Conservation (phyloP, 129 eudicot species). For the Gnaphalium uliginosum region DNA sequence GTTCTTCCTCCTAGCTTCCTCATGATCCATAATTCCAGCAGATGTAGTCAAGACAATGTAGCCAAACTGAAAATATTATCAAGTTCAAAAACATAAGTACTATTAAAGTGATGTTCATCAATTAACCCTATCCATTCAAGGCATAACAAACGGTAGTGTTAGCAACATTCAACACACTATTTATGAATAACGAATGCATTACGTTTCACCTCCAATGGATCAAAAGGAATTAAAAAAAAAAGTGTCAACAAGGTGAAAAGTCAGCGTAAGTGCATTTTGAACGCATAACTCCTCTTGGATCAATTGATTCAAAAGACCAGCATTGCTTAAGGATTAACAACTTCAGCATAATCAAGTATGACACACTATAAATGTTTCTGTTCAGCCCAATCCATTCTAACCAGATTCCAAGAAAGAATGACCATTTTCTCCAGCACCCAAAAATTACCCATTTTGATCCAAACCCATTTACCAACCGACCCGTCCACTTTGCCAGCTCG, state of each 20-base stretch:
- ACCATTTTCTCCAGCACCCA: too few relatives aligned
- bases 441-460: too few relatives aligned
- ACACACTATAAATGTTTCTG: background rate
- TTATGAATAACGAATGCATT: too few relatives aligned
- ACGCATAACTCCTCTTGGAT: too few relatives aligned
- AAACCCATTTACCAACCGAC: background rate
- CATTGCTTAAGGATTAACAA: background rate
- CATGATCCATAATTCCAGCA: slow-evolving; percentile 74
- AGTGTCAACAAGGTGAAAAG: background rate
- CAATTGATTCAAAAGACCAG: background rate
- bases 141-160: background rate
- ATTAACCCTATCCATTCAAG: background rate
- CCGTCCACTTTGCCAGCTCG: background rate
- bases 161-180: too few relatives aligned
- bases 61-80: slow-evolving; percentile 52
- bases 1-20: slow-evolving; percentile 71
- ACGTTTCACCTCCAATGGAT: background rate
- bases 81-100: background rate
- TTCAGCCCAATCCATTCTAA: background rate
- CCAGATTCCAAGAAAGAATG: too few relatives aligned
- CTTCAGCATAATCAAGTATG: background rate
- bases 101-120: background rate
- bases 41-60: slow-evolving; percentile 66
- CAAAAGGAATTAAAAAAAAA: background rate
- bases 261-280: background rate